Conservation (phyloP, 805 yeast species). For the Saccharomycodes ludwigii region DNA sequence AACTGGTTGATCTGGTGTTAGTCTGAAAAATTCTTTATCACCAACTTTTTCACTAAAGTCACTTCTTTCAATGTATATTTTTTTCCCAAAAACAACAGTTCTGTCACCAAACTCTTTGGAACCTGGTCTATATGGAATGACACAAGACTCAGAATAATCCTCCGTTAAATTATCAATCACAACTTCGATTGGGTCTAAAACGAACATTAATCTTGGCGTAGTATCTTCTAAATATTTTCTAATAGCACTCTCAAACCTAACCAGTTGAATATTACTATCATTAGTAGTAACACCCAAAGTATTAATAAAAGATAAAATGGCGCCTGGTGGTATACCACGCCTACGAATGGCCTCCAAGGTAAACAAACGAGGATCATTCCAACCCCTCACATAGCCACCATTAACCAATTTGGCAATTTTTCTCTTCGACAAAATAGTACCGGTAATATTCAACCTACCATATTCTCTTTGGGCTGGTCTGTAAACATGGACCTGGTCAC, state of each 20-base stretch:
- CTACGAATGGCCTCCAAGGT: conserved; percentile 91
- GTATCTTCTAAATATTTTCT: conserved; percentile 80
- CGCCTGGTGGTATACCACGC: conserved; percentile 99
- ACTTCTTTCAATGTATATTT: conserved; percentile 71
- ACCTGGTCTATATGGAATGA: conserved; percentile 87
- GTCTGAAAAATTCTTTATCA: conserved; percentile 70
- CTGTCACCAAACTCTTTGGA: conserved; percentile 63
- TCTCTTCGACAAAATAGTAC: conserved; percentile 89
- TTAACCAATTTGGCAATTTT: conserved; percentile 88
- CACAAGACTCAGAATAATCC: conserved; percentile 54
- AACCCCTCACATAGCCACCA: conserved; percentile 72
- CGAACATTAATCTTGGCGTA: conserved; percentile 91
- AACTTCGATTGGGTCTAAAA: conserved; percentile 76
- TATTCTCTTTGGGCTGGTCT: conserved; percentile 99
- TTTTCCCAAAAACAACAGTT: conserved; percentile 62
- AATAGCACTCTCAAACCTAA: conserved; percentile 80
- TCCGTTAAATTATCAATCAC: conserved; percentile 73
- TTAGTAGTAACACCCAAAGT: conserved; percentile 95
- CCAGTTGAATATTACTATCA: conserved; percentile 80
- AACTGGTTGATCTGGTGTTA: conserved; percentile 89
- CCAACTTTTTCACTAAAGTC: conserved; percentile 63
- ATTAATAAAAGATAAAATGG: conserved; percentile 82
- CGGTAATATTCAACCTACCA: conserved; percentile 90
- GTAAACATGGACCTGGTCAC: conserved; percentile 88
- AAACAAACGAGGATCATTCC: conserved; percentile 97